Conservation (phyloP, 805 yeast genomes). For the Yarrowia porcina region DNA sequence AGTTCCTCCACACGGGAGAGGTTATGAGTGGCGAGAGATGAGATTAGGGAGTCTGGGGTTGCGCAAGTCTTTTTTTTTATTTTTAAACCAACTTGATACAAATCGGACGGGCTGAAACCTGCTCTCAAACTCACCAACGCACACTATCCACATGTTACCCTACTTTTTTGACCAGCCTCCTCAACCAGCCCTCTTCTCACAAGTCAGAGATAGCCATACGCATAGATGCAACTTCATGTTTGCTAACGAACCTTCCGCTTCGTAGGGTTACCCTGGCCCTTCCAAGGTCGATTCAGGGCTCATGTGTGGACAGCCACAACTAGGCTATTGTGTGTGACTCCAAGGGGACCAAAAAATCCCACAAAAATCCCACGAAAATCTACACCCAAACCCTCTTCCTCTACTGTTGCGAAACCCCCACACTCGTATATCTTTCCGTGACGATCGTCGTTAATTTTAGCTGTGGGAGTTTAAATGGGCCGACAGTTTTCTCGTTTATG, state of each 20-base stretch:
- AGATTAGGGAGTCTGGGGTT: too few species aligned
- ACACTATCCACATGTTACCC: not conserved
- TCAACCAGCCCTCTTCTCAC: not conserved
- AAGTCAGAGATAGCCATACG: not conserved
- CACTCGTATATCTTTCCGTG: not conserved
- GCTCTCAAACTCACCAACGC: not conserved
- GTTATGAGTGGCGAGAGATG: not conserved
- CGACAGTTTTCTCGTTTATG: not conserved
- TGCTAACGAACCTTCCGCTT: not conserved
- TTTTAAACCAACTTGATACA: too few species aligned
- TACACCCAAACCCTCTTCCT: not conserved
- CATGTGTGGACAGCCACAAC: not conserved
- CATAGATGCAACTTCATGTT: slow-evolving; percentile 17
- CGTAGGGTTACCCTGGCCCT: not conserved
- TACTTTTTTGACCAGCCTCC: not conserved
- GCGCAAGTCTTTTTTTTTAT: too few species aligned
- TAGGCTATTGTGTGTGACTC: too few species aligned
- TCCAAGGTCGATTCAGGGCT: not conserved
- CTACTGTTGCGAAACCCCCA: too few species aligned
- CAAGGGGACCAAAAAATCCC: too few species aligned
- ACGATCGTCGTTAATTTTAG: not conserved
- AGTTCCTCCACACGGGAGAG: not conserved
- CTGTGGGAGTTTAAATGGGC: not conserved
- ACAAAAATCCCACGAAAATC: not conserved
- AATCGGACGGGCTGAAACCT: too few species aligned